These are phyloP conservation scores for Aschersonia sp. DNA, from an alignment of 2,329 filamentous ascomycete species.

Conservation along the genomic window DNA sequence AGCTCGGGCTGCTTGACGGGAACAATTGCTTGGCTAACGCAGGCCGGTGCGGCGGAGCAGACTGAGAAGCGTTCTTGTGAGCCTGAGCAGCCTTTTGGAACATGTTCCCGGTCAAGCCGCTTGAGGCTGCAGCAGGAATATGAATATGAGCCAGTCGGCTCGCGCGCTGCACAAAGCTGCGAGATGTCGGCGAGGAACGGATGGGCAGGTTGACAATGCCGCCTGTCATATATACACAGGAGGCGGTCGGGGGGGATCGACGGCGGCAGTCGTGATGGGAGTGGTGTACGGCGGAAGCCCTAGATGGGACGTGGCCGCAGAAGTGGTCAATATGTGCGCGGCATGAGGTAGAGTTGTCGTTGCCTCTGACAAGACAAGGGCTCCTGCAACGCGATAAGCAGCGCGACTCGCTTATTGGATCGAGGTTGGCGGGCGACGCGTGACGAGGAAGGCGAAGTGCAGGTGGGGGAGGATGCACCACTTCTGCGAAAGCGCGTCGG, in stretches of 20 bases:
- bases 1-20: conserved; percentile 38
- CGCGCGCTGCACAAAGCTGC: conserved; percentile 11
- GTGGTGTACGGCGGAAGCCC: not conserved
- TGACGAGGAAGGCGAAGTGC: too few species aligned
- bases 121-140: conserved; percentile 4
- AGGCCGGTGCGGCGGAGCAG: conserved; percentile 13
- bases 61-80: conserved; percentile 13
- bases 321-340: too few species aligned
- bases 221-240: conserved; percentile 19
- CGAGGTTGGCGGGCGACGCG: too few species aligned
- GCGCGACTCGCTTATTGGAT: too few species aligned
- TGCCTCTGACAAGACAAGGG: too few species aligned
- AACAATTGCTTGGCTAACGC: conserved; percentile 36
- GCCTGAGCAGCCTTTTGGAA: conserved; percentile 5
- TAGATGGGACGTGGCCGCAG: too few species aligned
- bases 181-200: conserved; percentile 22
- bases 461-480: too few species aligned
- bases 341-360: too few species aligned
- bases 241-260: not conserved
- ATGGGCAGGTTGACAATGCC: conserved; percentile 14
- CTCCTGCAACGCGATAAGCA: too few species aligned
- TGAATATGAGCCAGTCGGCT: conserved; percentile 12
- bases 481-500: too few species aligned
- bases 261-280: not conserved
- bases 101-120: conserved; percentile 3